Base-by-base conservation (phyloP, 176 grass and related monocot species). In the Leersia perrieri region DNA sequence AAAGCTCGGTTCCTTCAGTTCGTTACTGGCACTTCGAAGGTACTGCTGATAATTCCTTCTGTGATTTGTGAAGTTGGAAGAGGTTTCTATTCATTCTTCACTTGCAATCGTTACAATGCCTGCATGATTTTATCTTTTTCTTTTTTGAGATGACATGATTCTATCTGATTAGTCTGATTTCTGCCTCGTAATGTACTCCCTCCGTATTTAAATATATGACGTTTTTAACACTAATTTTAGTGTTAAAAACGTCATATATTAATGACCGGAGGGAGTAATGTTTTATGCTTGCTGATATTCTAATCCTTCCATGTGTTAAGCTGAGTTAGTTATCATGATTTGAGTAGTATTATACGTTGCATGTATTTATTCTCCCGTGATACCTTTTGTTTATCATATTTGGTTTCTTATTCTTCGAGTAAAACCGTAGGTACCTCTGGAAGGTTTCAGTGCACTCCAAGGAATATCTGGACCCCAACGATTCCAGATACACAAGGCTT, bases 401-500 rank as follows among this genome's bases (percentile, higher is more conserved):
- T 63, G 9, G 33, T 66, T 79, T 34, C 84, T 88, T 70, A 85
- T 31, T n/a, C 73, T 66, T 80, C 80, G 33, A 63, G 27, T 74
- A 72, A 30, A 32, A 65, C n/a, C 10, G 26, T 84, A 99, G 96
- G 96, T 99, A 22, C 96, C 96, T 13, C 75, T 99, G 63, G 96
- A 99, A 81, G 96, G 96, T 68, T 99, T 99, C 55, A 93, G 88
- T 86, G 96, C 92, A 38, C 90, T 99, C 22, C 96, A 99, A 74
- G 96, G 96, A 55, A 99, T 99, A 28, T 99, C 97, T 49, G 97
- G 97, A 25, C 84, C 88, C 40, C 97, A 99, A 61, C 85, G 87
- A 73, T 93, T 93, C 82, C 97, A 99, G 93, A 90, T 99, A 80
- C 97, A 99, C 85, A 99, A 99, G 87, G 97, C 97, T 13, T 99